These are phyloP conservation scores for Aspergillus candidus DNA, from an alignment of 2,329 filamentous ascomycete genomes.

Conservation along the genomic window DNA sequence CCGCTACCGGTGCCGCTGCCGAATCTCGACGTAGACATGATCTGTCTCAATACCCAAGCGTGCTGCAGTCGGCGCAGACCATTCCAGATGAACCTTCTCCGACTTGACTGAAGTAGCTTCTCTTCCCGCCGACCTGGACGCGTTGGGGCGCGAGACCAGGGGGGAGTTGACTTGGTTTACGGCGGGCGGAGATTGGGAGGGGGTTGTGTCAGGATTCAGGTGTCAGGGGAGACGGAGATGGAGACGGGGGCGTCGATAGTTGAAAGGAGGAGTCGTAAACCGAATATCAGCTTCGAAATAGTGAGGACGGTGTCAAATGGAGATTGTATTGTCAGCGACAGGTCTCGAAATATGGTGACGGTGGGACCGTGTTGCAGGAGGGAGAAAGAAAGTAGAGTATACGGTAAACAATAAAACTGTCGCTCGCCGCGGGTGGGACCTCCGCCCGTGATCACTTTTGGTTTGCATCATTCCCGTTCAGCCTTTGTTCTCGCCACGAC, in stretches of 20 bases:
- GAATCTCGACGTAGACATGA: slow-evolving; percentile 33
- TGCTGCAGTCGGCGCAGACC: slow-evolving; percentile 25
- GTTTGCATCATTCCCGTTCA: neutral
- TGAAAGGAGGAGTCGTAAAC: too few species aligned
- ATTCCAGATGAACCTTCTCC: slow-evolving; percentile 22
- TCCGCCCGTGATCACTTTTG: slow-evolving; percentile 12
- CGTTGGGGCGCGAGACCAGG: slow-evolving; percentile 5
- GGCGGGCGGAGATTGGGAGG: too few species aligned
- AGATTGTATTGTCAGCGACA: too few species aligned
- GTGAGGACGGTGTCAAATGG: too few species aligned
- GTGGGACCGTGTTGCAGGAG: too few species aligned
- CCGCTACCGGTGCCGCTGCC: slow-evolving; percentile 25
- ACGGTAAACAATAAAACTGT: slow-evolving; percentile 11
- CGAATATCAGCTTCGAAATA: too few species aligned
- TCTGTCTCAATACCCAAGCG: slow-evolving; percentile 28
- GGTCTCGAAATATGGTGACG: too few species aligned
- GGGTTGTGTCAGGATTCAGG: too few species aligned
- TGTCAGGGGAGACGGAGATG: too few species aligned
- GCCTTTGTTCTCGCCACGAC: neutral
- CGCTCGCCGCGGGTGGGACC: slow-evolving; percentile 13
- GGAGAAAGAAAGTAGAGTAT: slow-evolving; percentile 4
- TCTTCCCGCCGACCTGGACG: slow-evolving; percentile 10
- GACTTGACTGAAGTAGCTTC: neutral
- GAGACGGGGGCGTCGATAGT: too few species aligned
- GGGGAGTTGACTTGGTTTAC: too few species aligned